Evolutionary conservation across 768 basidiomycete species (phyloP).

Genomic region (Amanita exitialis): DNA sequence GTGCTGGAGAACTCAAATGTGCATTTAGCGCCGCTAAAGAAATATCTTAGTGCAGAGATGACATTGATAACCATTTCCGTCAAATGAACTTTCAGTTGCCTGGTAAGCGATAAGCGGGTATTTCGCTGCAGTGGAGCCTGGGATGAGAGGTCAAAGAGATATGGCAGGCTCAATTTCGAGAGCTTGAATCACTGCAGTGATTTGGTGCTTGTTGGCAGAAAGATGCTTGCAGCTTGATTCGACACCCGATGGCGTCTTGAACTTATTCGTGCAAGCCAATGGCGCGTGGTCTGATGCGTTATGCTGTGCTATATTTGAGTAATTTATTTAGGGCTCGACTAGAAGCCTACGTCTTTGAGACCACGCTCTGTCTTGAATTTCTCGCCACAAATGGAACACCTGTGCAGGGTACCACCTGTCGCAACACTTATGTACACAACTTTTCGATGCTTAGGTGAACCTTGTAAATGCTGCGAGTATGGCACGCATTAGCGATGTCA

Average conservation of each 20-base stretch:
- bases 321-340: not conserved
- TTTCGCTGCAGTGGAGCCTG: not conserved
- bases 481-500: not conserved
- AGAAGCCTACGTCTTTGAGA: not conserved
- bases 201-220: slow-evolving; percentile 23
- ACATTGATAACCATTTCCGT: slow-evolving; percentile 30
- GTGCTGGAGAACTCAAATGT: slow-evolving; percentile 26
- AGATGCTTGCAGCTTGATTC: slow-evolving; percentile 25
- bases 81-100: slow-evolving; percentile 26
- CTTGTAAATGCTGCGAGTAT: not conserved
- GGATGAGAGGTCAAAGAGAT: slow-evolving; percentile 20
- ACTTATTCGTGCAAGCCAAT: slow-evolving; percentile 16
- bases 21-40: slow-evolving; percentile 21
- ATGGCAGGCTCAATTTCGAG: slow-evolving; percentile 25
- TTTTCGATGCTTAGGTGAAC: not conserved
- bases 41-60: slow-evolving; percentile 28
- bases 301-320: not conserved
- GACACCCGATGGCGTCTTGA: slow-evolving; percentile 25
- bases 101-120: slow-evolving; percentile 14
- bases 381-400: not conserved
- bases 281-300: not conserved
- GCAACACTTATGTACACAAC: not conserved
- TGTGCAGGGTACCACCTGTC: not conserved
- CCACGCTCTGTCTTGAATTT: not conserved
- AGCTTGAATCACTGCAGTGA: slow-evolving; percentile 23